These are phyloP conservation scores for Cercospora sp. DNA, from an alignment of 2,329 filamentous ascomycete genomes.

Conservation along the genomic window DNA sequence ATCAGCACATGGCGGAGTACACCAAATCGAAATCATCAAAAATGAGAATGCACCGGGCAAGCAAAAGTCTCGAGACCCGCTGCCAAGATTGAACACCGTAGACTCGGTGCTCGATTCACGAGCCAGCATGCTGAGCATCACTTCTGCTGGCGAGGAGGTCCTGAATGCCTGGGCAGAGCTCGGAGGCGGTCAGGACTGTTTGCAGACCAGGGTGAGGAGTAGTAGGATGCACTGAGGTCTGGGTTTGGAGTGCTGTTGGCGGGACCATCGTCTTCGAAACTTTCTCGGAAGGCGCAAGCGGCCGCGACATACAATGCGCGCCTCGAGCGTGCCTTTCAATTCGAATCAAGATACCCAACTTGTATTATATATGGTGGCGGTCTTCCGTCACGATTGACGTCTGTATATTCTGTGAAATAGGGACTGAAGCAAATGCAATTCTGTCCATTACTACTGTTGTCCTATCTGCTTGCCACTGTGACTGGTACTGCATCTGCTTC, in stretches of 20 bases:
- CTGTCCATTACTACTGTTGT: not conserved
- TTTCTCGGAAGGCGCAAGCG: not conserved
- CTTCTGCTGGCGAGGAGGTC: constrained; percentile 50
- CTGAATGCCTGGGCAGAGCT: constrained; percentile 51
- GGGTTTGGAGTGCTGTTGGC: not conserved
- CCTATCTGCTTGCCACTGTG: not conserved
- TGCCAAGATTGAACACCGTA: constrained; percentile 21
- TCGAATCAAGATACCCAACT: constrained; percentile 8
- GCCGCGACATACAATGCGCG: not conserved
- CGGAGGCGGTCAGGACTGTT: constrained; percentile 38
- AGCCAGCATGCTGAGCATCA: constrained; percentile 32
- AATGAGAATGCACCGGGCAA: constrained; percentile 8
- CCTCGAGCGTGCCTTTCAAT: not conserved
- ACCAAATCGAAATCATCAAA: constrained; percentile 13
- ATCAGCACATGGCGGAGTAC: constrained; percentile 7
- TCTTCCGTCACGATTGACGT: not conserved
- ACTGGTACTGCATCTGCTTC: not conserved
- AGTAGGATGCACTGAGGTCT: not conserved
- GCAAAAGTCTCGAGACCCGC: not conserved
- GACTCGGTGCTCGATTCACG: constrained; percentile 17
- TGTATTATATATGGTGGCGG: not conserved
- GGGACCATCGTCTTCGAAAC: not conserved
- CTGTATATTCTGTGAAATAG: not conserved
- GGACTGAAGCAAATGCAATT: not conserved
- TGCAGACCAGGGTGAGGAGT: constrained; percentile 16